Evolutionary conservation across 2,329 filamentous ascomycete species (phyloP).

Genomic region (Didymella pinodella): DNA sequence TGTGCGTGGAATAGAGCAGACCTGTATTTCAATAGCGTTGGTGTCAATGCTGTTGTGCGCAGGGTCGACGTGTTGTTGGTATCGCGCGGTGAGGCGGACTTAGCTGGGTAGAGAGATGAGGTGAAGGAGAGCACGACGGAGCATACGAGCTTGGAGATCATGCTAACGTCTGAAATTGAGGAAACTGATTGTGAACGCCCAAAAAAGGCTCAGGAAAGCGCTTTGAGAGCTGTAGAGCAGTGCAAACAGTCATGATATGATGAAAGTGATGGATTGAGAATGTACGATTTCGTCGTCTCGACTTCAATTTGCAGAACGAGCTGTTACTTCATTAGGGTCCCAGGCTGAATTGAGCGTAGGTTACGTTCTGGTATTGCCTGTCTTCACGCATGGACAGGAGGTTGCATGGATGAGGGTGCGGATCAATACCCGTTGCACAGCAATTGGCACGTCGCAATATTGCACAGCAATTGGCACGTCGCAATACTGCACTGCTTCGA

Average conservation of each 20-base stretch:
- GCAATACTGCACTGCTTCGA: not conserved
- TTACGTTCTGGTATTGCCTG: not conserved
- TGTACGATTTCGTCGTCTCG: too few species aligned
- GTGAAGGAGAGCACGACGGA: not conserved
- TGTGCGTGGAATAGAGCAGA: not conserved
- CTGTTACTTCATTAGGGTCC: too few species aligned
- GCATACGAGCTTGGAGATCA: not conserved
- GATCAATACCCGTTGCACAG: too few species aligned
- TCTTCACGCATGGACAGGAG: not conserved
- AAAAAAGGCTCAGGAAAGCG: not conserved
- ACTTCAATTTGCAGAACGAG: not conserved
- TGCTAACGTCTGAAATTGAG: not conserved
- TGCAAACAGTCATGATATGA: not conserved
- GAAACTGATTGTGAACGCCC: not conserved
- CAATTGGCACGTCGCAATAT: not conserved
- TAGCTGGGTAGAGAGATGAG: conserved; percentile 3
- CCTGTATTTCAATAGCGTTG: not conserved
- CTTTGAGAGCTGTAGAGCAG: not conserved
- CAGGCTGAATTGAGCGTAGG: not conserved
- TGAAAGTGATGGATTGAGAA: not conserved
- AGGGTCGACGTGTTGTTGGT: not conserved
- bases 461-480: not conserved
- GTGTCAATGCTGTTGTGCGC: too few species aligned
- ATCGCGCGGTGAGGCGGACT: conserved; percentile 7
- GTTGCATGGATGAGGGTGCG: not conserved